Percentiles rank a stretch among this genome's conserved stretches.
Conservation (phyloP, 2,329 filamentous ascomycete genomes). For the Talaromyces rugulosus region DNA sequence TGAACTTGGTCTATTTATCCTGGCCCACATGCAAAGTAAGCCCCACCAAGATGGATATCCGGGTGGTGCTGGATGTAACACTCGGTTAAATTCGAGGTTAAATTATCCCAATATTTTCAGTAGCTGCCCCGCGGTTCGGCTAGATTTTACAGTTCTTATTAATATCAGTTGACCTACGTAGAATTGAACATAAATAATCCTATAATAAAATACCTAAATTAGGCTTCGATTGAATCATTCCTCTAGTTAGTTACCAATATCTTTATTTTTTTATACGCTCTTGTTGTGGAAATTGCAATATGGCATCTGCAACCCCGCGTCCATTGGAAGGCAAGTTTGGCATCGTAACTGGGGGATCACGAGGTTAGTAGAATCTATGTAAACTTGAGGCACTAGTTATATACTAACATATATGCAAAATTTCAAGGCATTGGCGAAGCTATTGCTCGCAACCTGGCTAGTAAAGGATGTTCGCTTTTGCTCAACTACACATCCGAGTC, state of each 20-base stretch:
- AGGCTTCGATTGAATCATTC: neutral
- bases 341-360: conserved; percentile 73
- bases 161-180: neutral
- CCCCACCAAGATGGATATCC: neutral
- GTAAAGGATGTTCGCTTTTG: conserved; percentile 65
- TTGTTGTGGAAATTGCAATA: neutral
- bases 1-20: neutral
- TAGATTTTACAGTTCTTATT: neutral
- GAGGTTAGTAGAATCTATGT: conserved; percentile 52
- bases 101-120: neutral
- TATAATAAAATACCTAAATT: neutral
- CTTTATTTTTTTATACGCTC: neutral
- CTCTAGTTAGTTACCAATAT: neutral
- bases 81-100: neutral
- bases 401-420: neutral
- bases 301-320: conserved; percentile 15
- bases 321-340: conserved; percentile 69
- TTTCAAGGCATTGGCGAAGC: conserved; percentile 68
- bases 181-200: neutral
- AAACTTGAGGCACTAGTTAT: neutral
- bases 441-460: conserved; percentile 65
- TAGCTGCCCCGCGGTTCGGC: neutral
- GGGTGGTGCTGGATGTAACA: neutral
- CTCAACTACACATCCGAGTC: conserved; percentile 68
- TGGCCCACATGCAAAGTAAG: neutral